Percentiles rank a stretch among this genome's conserved stretches.
phyloP scores from a whole-genome alignment of 345 rosid species.

The Salix arbutifolia region DNA sequence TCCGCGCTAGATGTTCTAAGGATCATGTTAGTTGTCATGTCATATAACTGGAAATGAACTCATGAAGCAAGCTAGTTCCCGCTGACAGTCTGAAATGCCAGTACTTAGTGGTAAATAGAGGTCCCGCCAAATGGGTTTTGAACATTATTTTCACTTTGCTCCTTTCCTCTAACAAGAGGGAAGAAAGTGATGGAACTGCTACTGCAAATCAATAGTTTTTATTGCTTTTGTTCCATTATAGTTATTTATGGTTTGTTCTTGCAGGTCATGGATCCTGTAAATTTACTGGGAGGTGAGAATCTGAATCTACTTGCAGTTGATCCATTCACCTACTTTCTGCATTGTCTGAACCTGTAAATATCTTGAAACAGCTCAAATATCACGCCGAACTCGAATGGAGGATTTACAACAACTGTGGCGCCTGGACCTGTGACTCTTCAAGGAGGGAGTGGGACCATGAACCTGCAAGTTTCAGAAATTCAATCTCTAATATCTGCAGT shows the following conservation, averaged over 20 bases:
- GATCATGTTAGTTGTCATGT: background rate
- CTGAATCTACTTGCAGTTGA: background rate
- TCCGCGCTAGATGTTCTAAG: background rate
- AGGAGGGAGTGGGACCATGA: conserved; percentile 33
- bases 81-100: background rate
- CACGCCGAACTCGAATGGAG: conserved; percentile 28
- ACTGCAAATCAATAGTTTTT: background rate
- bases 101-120: background rate
- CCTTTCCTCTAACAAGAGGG: background rate
- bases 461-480: conserved; percentile 22
- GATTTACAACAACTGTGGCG: conserved; percentile 45
- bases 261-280: conserved; percentile 73
- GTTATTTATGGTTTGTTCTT: conserved; percentile 3
- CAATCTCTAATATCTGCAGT: conserved; percentile 28
- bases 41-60: background rate
- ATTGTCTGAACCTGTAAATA: conserved; percentile 4
- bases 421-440: conserved; percentile 59
- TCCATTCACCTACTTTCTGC: background rate
- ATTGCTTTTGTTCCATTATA: background rate
- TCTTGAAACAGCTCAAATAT: conserved; percentile 44
- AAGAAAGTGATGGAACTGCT: background rate
- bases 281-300: conserved; percentile 74
- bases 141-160: background rate
- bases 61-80: background rate
- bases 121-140: background rate